A percentile compares a stretch with the other conserved stretches of the same genome.
phyloP scores from a whole-genome alignment of 106 monocot species.

The Agapanthus africanus region DNA sequence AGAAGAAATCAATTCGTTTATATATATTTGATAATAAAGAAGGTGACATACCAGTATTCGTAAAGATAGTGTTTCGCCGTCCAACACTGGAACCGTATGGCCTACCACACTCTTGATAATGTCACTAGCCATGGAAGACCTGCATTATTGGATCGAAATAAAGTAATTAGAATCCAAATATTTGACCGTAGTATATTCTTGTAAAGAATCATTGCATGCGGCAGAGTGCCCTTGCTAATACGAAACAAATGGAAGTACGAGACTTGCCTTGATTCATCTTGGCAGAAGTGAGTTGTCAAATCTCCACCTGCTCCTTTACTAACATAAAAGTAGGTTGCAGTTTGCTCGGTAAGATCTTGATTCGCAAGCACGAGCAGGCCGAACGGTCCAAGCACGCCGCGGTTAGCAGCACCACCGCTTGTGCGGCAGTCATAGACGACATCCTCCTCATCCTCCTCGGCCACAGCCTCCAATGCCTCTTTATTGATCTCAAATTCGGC shows the following conservation, averaged over 20 bases:
- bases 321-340: conserved; percentile 60
- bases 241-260: background rate
- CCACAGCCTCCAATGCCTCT: conserved; percentile 6
- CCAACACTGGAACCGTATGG: conserved; percentile 54
- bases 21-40: background rate
- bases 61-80: conserved; percentile 55
- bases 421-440: conserved; percentile 51
- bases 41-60: conserved; percentile 31
- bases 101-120: conserved; percentile 60
- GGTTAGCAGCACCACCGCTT: conserved; percentile 33
- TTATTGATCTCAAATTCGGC: conserved; percentile 42
- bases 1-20: too few species aligned
- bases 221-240: too few species aligned
- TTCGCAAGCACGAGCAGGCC: conserved; percentile 59
- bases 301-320: conserved; percentile 20
- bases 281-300: conserved; percentile 53
- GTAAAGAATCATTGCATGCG: too few species aligned
- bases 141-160: conserved; percentile 6
- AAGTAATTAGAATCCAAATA: background rate
- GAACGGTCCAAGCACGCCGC: conserved; percentile 51
- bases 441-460: conserved; percentile 39
- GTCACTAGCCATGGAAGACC: conserved; percentile 71
- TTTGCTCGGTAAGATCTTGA: conserved; percentile 34
- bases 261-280: conserved; percentile 44
- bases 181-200: background rate